These are phyloP conservation scores for Diddensiella caesifluorescens DNA, from an alignment of 805 yeast genomes.

Conservation along the genomic window DNA sequence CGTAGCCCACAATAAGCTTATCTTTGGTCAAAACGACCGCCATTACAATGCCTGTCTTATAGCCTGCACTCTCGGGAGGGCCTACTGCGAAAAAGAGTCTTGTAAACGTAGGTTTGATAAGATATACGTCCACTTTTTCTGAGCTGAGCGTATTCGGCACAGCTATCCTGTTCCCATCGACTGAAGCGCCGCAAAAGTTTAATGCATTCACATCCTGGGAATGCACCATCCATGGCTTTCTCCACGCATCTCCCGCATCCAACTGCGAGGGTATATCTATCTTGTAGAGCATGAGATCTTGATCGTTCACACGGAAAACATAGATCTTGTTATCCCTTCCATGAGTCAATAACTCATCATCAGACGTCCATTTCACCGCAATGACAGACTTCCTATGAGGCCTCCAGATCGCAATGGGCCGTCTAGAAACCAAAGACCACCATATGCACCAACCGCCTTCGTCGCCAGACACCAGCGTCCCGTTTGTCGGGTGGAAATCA, in stretches of 20 bases:
- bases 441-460: conserved; percentile 55
- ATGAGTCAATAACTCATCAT: conserved; percentile 47
- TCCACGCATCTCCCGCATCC: conserved; percentile 23
- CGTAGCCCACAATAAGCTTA: conserved; percentile 52
- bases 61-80: conserved; percentile 20
- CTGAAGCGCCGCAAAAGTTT: conserved; percentile 64
- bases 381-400: conserved; percentile 53
- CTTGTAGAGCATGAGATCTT: conserved; percentile 34
- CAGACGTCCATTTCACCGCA: conserved; percentile 39
- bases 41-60: conserved; percentile 65
- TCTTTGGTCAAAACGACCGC: conserved; percentile 38
- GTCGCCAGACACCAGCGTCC: conserved; percentile 50
- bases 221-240: conserved; percentile 34
- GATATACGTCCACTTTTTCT: conserved; percentile 51
- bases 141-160: conserved; percentile 65
- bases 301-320: conserved; percentile 24
- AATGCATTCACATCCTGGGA: conserved; percentile 67
- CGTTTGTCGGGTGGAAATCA: conserved; percentile 30
- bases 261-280: conserved; percentile 24
- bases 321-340: conserved; percentile 54
- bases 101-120: conserved; percentile 7
- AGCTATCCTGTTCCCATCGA: conserved; percentile 36
- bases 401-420: conserved; percentile 55
- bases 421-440: conserved; percentile 56
- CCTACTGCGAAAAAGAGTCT: conserved; percentile 12